phyloP scores from a whole-genome alignment of 768 basidiomycete genomes.

The Kwoniella pini region DNA sequence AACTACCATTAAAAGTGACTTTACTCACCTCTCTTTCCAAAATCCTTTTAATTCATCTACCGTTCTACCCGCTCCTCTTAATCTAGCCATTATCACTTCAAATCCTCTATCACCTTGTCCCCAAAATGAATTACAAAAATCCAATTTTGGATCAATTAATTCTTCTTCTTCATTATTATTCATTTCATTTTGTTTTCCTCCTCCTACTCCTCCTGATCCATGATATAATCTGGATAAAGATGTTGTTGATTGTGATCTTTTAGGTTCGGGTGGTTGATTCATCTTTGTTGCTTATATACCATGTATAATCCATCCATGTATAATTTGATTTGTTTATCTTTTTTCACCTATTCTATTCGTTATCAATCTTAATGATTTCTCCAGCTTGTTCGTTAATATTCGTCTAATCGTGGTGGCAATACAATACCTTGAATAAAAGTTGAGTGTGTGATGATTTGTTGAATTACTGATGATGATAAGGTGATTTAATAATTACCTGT shows the following conservation, averaged over 20 bases:
- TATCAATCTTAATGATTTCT: too few species aligned
- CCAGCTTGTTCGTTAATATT: not conserved
- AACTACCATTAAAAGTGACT: too few species aligned
- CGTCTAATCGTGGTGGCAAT: not conserved
- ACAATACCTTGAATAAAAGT: not conserved
- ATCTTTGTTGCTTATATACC: too few species aligned
- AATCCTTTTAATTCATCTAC: conserved; percentile 83
- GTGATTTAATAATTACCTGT: too few species aligned
- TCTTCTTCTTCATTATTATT: conserved; percentile 63
- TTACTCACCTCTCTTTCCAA: conserved; percentile 87
- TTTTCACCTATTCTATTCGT: too few species aligned
- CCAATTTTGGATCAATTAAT: conserved; percentile 65
- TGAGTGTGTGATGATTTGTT: too few species aligned
- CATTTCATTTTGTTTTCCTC: conserved; percentile 81
- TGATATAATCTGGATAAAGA: conserved; percentile 50
- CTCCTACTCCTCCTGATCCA: conserved; percentile 25
- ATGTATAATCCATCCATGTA: too few species aligned
- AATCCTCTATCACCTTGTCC: conserved; percentile 80
- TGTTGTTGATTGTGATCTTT: conserved; percentile 48
- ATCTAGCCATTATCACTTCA: conserved; percentile 80
- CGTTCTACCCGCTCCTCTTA: conserved; percentile 80
- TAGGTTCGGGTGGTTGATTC: conserved; percentile 36
- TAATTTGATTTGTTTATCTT: too few species aligned
- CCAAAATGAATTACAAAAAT: conserved; percentile 99
- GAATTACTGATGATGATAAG: too few species aligned